Conservation (phyloP, 1,139 yeast species). For the Taphrina confusa region DNA sequence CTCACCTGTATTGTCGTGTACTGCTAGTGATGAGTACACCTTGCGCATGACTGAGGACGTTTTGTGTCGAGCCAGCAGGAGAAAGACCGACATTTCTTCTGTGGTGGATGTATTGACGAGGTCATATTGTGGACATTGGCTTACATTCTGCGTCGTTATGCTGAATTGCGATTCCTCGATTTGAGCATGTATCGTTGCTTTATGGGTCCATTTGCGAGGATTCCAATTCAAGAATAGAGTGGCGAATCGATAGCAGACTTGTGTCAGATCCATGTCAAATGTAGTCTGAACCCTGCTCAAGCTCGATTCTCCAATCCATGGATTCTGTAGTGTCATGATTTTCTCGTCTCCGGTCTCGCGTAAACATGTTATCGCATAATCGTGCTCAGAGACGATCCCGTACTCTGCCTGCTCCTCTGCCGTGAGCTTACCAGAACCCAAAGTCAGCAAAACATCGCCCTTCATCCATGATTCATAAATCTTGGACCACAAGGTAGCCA, state of each 20-base stretch:
- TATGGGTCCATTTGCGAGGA: conserved; percentile 48
- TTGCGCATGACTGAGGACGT: neutral
- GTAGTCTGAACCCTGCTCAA: conserved; percentile 40
- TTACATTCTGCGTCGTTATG: conserved; percentile 43
- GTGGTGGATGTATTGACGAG: neutral
- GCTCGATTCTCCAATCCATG: conserved; percentile 44
- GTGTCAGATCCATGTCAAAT: conserved; percentile 44
- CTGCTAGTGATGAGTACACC: conserved; percentile 41
- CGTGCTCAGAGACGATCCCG: conserved; percentile 63
- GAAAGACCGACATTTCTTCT: neutral
- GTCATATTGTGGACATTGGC: conserved; percentile 12
- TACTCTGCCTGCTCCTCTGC: conserved; percentile 48
- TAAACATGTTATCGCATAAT: conserved; percentile 59
- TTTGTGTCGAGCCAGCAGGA: conserved; percentile 3
- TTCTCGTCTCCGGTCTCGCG: conserved; percentile 41
- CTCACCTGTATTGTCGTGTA: conserved; percentile 41
- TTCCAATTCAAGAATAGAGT: conserved; percentile 72
- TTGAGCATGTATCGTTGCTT: conserved; percentile 47
- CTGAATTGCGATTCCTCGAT: conserved; percentile 43
- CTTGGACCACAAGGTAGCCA: conserved; percentile 48
- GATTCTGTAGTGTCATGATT: conserved; percentile 55
- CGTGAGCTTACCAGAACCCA: conserved; percentile 65
- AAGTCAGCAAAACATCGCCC: conserved; percentile 56
- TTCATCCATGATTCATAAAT: conserved; percentile 45
- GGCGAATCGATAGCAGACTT: conserved; percentile 54